Base-by-base conservation (phyloP, 2,329 filamentous ascomycete species). In the Hypoxylon sp. region DNA sequence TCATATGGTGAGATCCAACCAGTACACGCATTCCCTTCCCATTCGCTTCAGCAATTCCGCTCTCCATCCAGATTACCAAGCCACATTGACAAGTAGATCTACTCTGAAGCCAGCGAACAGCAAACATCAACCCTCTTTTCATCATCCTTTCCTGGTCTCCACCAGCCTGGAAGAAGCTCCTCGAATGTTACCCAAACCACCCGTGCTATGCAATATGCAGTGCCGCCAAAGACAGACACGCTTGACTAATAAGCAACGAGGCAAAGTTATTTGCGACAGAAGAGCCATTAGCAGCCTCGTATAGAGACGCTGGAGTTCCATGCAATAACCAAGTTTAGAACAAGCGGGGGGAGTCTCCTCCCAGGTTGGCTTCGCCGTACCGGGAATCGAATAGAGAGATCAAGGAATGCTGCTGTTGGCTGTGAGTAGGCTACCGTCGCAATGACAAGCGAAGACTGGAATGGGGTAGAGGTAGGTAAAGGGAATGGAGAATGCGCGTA, bases 241-340 rank as follows among this genome's bases (percentile, higher is more conserved):
- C 56, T 59, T 54, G 56, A 59, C 50, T 59, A 22, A 59, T 17
- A 59, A 59, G 56, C 56, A 44, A 47, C 56, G 43, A 48, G 34
- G 56, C n/a, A 49, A 59, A 43, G 44, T 50, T 17, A 44, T 28
- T 50, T 34, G n/a, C 15, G 8, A 48, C 51, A 59, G 44, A 54
- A 54, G 57, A 60, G 57, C 46, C 57, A 60, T 55, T 46, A 19
- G 50, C 50, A 49, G 44, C 15, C 49, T 59, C 48, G 41, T 32
- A 4, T 26, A 17, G 49, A 53, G 57, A 50, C 50, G 57, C 57
- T 59, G 51, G 57, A 17, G 50, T 50, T 49, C 46, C 50, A 50
- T 44, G 10, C 19, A 13, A 49, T 37, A 32, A 13, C 50, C 32
- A 59, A n/a, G 37, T 20, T 57, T 53, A 20, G 34, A 22, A 46